Base-by-base conservation (phyloP, 495 filamentous ascomycete genomes). In the Aspergillus cristatus region DNA sequence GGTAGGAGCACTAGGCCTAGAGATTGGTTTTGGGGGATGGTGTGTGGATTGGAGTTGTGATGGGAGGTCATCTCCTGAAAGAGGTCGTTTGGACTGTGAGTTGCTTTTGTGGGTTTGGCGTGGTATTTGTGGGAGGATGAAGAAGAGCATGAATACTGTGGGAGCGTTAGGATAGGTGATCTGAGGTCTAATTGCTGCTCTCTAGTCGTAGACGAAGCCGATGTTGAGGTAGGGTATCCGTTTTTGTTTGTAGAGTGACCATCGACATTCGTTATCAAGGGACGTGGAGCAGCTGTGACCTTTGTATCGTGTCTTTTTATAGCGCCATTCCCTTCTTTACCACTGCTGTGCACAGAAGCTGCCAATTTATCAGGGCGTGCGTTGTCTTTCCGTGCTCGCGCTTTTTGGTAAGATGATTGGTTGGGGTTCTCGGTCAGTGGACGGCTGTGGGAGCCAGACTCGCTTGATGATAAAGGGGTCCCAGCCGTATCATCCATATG, bases 391-490 rank as follows among this genome's bases (percentile, higher is more conserved):
- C 35, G 29, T 32, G 56, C 35, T 10, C 39, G 40, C 11, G 2
- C 28, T 2, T 20, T 24, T 41, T 39, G 32, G 26, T 43, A 39
- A 14, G 40, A 46, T 12, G 56, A 53, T 5, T 61, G 33, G 24
- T 64, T 64, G 0, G 40, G 37, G 14, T 59, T 63, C 4, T 49
- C 44, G 7, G 42, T 35, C 2, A 66, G 41, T 1, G 51, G 22
- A 18, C 42, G 46, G 1, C 18, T 22, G 6, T 45, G 22, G 15
- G 14, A 1, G 6, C 25, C 12, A 18, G 24, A 7, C 0, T 18
- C 14, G 2, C 28, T 12, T 6, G 28, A 22, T 8, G 42, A 28
- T 0, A 37, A 26, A 6, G 30, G 28, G 1, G 38, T 34, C 4
- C 24, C 33, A 2, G 14, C 20, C 0, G 38, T 40, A 11, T 41